Conservation (phyloP, 345 rosid genomes). For the Crucihimalaya himalaica region DNA sequence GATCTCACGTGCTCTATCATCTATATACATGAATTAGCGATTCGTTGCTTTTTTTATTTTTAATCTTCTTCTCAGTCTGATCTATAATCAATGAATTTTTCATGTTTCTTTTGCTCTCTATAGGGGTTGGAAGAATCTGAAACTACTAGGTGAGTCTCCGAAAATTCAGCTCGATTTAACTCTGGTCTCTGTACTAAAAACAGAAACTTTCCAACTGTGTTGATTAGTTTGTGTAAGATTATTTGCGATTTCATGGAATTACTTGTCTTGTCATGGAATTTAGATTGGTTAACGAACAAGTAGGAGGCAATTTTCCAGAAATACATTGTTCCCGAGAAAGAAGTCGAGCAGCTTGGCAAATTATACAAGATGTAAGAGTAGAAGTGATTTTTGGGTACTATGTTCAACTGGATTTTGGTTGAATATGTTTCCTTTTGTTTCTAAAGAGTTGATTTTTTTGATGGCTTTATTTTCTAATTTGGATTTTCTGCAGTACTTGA, state of each 20-base stretch:
- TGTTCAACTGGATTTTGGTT: not conserved
- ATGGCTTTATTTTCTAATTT: not conserved
- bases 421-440: not conserved
- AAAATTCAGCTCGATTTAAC: not conserved
- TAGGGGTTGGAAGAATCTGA: slow-evolving; percentile 48
- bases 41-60: not conserved
- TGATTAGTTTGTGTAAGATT: not conserved
- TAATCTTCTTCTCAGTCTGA: not conserved
- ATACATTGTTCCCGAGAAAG: slow-evolving; percentile 95
- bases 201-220: not conserved
- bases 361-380: slow-evolving; percentile 68
- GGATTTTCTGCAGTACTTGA: slow-evolving; percentile 61
- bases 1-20: not conserved
- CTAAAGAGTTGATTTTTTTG: not conserved
- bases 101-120: not conserved
- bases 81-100: not conserved
- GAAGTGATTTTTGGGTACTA: too few relatives aligned
- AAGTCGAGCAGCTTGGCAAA: slow-evolving; percentile 84
- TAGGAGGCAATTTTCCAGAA: slow-evolving; percentile 40
- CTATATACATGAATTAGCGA: not conserved
- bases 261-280: slow-evolving; percentile 22
- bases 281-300: slow-evolving; percentile 47
- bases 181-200: not conserved
- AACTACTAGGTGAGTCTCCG: slow-evolving; percentile 44
- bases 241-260: not conserved